Evolutionary conservation across 2,329 filamentous ascomycete genomes (phyloP).

Genomic region (Corniculantispora saksenae): DNA sequence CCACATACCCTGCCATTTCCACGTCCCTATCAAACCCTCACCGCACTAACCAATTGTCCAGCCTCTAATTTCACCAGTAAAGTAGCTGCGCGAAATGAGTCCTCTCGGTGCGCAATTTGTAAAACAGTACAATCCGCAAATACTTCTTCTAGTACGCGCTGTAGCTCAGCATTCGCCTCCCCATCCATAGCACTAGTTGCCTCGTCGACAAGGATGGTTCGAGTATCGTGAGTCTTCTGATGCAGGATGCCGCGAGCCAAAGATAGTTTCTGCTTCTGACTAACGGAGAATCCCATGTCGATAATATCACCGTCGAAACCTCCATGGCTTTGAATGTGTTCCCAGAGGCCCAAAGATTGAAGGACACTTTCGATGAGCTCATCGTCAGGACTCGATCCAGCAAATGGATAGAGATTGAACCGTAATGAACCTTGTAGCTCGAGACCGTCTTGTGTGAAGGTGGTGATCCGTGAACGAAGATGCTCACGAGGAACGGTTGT

Average conservation of each 20-base stretch:
- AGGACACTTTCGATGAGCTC: background rate
- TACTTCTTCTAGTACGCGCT: background rate
- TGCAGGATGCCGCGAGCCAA: constrained; percentile 8
- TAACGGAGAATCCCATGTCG: background rate
- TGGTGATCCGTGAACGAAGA: constrained; percentile 43
- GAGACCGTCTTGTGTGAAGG: constrained; percentile 48
- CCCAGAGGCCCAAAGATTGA: background rate
- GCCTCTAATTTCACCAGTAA: background rate
- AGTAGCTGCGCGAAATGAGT: background rate
- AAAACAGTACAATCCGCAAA: background rate
- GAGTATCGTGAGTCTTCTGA: background rate
- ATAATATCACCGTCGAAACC: background rate
- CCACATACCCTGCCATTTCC: no score
- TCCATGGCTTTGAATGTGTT: background rate
- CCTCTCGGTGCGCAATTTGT: background rate
- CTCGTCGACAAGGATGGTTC: constrained; percentile 10
- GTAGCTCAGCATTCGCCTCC: background rate
- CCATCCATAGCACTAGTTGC: constrained; percentile 9
- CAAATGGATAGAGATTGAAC: constrained; percentile 36
- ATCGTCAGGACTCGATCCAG: background rate
- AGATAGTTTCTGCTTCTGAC: constrained; percentile 8
- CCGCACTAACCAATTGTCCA: background rate
- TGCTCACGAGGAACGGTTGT: constrained; percentile 38
- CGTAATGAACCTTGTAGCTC: constrained; percentile 45
- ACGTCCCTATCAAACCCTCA: no score